phyloP scores from a whole-genome alignment of 768 basidiomycete species.

The Agrocybe chaxingu region DNA sequence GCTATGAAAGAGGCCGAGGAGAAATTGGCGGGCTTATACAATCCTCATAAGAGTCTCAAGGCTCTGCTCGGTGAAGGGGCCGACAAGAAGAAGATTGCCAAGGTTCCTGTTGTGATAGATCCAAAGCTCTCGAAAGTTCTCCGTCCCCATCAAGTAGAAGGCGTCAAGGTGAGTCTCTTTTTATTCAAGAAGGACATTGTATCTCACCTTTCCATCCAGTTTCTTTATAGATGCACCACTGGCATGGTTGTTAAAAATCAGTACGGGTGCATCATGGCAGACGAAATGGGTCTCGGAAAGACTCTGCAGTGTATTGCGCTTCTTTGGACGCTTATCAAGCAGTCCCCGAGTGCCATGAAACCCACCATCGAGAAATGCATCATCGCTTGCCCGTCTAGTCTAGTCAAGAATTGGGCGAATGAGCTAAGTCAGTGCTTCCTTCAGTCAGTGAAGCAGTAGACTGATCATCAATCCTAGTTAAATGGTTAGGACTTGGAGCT shows the following conservation, averaged over 20 bases:
- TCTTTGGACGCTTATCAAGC: constrained; percentile 92
- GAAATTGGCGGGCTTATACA: constrained; percentile 72
- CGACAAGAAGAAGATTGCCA: constrained; percentile 59
- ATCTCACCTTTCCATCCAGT: constrained; percentile 45
- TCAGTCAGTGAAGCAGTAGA: background rate
- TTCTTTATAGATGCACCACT: constrained; percentile 92
- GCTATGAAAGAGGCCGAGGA: constrained; percentile 62
- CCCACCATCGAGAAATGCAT: constrained; percentile 95
- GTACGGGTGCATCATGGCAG: constrained; percentile 97
- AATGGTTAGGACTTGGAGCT: constrained; percentile 91
- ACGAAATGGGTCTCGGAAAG: constrained; percentile 98
- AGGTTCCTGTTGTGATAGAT: constrained; percentile 97
- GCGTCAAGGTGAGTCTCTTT: constrained; percentile 72
- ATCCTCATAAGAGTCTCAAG: constrained; percentile 91
- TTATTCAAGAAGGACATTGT: constrained; percentile 1
- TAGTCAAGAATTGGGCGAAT: constrained; percentile 99
- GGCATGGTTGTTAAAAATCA: constrained; percentile 91
- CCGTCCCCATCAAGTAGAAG: constrained; percentile 96
- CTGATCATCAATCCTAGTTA: constrained; percentile 47
- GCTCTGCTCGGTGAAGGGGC: constrained; percentile 70
- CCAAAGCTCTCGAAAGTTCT: constrained; percentile 83
- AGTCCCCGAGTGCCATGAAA: constrained; percentile 86
- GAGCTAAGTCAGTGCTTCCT: constrained; percentile 71
- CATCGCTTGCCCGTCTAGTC: constrained; percentile 93
- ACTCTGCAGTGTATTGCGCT: constrained; percentile 96